phyloP scores from a whole-genome alignment of 305 asterid species.

The Fraxinus albicans region DNA sequence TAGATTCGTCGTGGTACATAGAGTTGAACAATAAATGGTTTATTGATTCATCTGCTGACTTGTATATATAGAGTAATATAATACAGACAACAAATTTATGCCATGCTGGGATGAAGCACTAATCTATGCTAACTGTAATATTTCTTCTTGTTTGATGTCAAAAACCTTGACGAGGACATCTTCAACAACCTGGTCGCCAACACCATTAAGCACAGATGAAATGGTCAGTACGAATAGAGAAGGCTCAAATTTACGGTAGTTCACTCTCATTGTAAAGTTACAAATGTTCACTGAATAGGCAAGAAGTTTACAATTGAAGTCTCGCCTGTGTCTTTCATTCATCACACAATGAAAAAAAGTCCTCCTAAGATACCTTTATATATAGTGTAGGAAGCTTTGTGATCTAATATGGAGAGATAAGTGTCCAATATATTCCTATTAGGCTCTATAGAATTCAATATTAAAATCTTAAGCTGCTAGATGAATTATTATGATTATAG shows the following conservation, averaged over 20 bases:
- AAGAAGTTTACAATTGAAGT: neutral
- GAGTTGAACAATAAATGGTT: neutral
- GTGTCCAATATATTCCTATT: neutral
- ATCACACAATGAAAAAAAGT: neutral
- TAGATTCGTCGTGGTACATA: neutral
- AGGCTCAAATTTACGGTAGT: neutral
- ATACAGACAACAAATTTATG: neutral
- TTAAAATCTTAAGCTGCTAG: neutral
- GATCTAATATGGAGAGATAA: neutral
- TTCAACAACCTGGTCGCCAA: slow-evolving; percentile 61
- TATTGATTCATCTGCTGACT: neutral
- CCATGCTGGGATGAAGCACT: neutral
- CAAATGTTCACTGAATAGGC: neutral
- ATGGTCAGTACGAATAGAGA: neutral
- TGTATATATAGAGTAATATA: neutral
- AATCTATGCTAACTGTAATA: slow-evolving; percentile 56
- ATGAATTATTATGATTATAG: neutral
- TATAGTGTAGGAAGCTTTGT: neutral
- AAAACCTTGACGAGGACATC: slow-evolving; percentile 77
- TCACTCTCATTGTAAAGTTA: neutral
- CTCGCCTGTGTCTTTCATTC: neutral
- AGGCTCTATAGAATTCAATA: neutral
- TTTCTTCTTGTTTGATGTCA: slow-evolving; percentile 72
- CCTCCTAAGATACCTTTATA: neutral
- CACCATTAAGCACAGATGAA: slow-evolving; percentile 11